A percentile compares a stretch with the other conserved stretches of the same genome.
Conservation (phyloP, 148 eudicot genomes). For the Fallopia convolvulus region DNA sequence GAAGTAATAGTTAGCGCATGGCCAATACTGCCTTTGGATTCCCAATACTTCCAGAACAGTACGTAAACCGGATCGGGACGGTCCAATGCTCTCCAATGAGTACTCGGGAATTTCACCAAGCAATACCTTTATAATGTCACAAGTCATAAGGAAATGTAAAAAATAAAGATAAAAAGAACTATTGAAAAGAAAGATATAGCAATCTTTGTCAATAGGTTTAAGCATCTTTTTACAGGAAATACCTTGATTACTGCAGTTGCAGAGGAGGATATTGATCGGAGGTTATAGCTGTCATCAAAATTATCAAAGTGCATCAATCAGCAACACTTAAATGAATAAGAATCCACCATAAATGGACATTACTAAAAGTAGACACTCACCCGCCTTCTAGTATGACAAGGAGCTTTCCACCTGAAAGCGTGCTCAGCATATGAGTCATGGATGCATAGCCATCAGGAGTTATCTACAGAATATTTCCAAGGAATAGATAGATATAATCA, state of each 20-base stretch:
- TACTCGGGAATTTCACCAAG: conserved; percentile 69
- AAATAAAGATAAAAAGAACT: background rate
- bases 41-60: conserved; percentile 64
- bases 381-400: conserved; percentile 99
- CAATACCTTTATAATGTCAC: conserved; percentile 43
- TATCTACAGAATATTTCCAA: conserved; percentile 41
- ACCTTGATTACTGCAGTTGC: conserved; percentile 93
- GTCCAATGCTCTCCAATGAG: conserved; percentile 37
- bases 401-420: conserved; percentile 70
- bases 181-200: background rate
- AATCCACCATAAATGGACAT: background rate
- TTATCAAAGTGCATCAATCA: conserved; percentile 15
- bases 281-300: conserved; percentile 66
- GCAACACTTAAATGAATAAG: background rate
- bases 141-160: background rate
- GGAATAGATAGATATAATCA: background rate
- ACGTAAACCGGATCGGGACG: conserved; percentile 56
- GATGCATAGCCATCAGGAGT: conserved; percentile 88
- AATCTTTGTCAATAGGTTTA: background rate
- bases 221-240: background rate
- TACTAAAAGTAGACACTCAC: conserved; percentile 33
- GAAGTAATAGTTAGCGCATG: conserved; percentile 35
- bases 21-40: conserved; percentile 75
- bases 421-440: conserved; percentile 74
- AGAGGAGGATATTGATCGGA: conserved; percentile 97